phyloP scores from a whole-genome alignment of 169 alveolate species.

The Perkinsus marinus region DNA sequence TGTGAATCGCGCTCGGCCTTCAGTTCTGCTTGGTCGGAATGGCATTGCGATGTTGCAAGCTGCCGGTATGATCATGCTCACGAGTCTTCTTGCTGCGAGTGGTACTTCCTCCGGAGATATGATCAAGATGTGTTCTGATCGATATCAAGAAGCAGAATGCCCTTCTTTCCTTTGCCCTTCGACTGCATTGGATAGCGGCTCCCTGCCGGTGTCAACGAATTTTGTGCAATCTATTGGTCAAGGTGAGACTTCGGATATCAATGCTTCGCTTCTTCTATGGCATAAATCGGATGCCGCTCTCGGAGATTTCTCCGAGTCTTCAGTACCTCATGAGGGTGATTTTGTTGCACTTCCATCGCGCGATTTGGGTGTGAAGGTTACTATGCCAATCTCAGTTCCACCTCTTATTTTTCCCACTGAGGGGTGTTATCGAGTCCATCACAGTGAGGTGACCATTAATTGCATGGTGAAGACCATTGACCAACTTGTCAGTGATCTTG shows the following conservation, averaged over 20 bases:
- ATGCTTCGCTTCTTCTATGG: not conserved
- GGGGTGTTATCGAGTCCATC: not conserved
- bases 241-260: not conserved
- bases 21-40: not conserved
- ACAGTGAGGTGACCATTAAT: not conserved
- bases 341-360: not conserved
- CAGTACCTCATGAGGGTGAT: not conserved
- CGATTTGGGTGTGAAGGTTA: not conserved
- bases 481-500: not conserved
- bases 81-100: not conserved
- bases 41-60: not conserved
- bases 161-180: not conserved
- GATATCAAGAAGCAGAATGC: not conserved
- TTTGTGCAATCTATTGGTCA: not conserved
- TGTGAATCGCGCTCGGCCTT: not conserved
- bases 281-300: not conserved
- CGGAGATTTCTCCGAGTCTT: not conserved
- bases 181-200: not conserved
- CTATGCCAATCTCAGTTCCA: not conserved
- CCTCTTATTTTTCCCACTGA: not conserved
- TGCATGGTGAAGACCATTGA: not conserved
- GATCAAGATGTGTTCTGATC: not conserved
- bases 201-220: not conserved
- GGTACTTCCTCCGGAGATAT: not conserved
- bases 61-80: not conserved